Base-by-base conservation (phyloP, 305 asterid genomes). In the Fraxinus ornus region DNA sequence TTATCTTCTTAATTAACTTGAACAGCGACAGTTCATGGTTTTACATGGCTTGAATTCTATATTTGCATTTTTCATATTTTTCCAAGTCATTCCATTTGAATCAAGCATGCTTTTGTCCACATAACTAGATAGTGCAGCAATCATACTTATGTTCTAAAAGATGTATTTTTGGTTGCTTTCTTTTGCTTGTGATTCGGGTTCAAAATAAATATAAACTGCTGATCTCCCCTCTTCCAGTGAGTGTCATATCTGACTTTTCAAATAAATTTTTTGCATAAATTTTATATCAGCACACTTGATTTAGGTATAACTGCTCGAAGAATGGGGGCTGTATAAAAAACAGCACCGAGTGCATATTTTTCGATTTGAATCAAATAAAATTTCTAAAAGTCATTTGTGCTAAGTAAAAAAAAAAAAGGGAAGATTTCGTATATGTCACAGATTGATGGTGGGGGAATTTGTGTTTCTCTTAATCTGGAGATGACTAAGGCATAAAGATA, bases 401-500 rank as follows among this genome's bases (percentile, higher is more conserved):
- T 49, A 44, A 57, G 32, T 44, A 49, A n/a, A 75, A 13, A 13
- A 4, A 49, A 17, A n/a, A 5, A 52, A 1, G 1, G 8, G 21
- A 17, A 30, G 21, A 60, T 47, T 49, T 73, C 9, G 6, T 47
- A 30, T 21, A 80, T 49, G n/a, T 47, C 39, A 73, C 75, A 26
- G 3, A 21, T 17, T 73, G 77, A 79, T 79, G 83, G 37, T 60
- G 15, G 52, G 39, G 76, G 5, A 37, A 7, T 22, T 33, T 74
- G 33, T 49, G 44, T 52, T 44, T 9, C 44, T 68, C 36, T 39
- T 22, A 24, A 74, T 28, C 70, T 76, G 41, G 76, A 35, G 47
- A 13, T 77, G 80, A 28, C 22, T 60, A 77, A 32, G 78, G 84
- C 82, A 77, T 79, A 82, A 76, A 44, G 77, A 77, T 78, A 57